A percentile compares a stretch with the other conserved stretches of the same genome.
Conservation (phyloP, 495 filamentous ascomycete genomes). For the Penicillium silybi region DNA sequence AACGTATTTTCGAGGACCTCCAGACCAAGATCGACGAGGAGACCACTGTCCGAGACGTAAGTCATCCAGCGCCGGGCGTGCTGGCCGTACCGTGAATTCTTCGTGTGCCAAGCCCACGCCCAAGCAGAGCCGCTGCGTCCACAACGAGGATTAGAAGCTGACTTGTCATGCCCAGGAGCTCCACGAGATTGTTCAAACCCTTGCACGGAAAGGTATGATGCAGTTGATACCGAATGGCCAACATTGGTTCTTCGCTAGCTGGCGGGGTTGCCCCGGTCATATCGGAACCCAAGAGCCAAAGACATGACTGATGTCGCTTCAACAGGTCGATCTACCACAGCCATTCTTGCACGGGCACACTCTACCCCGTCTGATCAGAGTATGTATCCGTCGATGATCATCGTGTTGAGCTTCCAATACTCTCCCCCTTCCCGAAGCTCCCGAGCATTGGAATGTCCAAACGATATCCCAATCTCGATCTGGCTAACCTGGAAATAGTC, state of each 20-base stretch:
- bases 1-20: constrained; percentile 80
- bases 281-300: neutral
- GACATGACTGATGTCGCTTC: constrained; percentile 6
- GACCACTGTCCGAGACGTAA: constrained; percentile 67
- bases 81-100: constrained; percentile 11
- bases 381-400: constrained; percentile 37
- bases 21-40: constrained; percentile 91
- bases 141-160: constrained; percentile 8
- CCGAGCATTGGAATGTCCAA: neutral
- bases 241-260: neutral
- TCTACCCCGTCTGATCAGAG: constrained; percentile 75
- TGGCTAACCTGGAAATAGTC: constrained; percentile 25
- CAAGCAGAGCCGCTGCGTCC: constrained; percentile 7
- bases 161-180: constrained; percentile 53
- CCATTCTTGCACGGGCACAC: constrained; percentile 82
- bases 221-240: neutral
- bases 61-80: constrained; percentile 8
- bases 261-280: neutral
- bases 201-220: constrained; percentile 64
- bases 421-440: neutral
- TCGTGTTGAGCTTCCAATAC: neutral
- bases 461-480: neutral
- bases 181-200: constrained; percentile 69
- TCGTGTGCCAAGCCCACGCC: constrained; percentile 23
- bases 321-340: constrained; percentile 61